Percentiles rank a stretch among this genome's conserved stretches.
phyloP scores from a whole-genome alignment of 1,284 basidiomycete genomes.

The Microbotryum lychnidis-dioicae region DNA sequence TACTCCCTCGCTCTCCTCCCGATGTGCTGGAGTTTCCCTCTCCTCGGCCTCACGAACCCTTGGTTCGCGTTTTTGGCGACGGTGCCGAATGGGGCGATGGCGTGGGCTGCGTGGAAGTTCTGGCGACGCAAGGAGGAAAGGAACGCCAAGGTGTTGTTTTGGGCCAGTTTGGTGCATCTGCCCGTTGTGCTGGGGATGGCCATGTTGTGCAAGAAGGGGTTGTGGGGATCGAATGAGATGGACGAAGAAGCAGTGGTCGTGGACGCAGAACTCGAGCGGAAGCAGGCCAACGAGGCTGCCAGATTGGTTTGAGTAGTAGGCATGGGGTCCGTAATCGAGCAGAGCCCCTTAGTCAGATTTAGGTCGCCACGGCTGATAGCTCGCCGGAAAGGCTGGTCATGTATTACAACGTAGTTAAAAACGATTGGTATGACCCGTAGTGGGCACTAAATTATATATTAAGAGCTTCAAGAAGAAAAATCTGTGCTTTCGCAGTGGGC shows the following conservation, averaged over 20 bases:
- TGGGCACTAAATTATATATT: too few relatives aligned
- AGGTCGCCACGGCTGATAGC: neutral
- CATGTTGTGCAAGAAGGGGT: conserved; percentile 83
- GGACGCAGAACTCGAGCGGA: neutral
- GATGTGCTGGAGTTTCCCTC: conserved; percentile 68
- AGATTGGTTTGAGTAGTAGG: neutral
- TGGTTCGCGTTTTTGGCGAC: conserved; percentile 70
- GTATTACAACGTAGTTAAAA: too few relatives aligned
- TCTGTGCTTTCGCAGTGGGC: too few relatives aligned
- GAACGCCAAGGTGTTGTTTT: conserved; percentile 68
- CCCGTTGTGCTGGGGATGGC: conserved; percentile 83
- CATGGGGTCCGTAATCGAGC: neutral
- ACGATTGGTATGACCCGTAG: too few relatives aligned
- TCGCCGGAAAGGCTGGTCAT: neutral
- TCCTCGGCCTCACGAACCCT: conserved; percentile 81
- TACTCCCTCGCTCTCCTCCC: conserved; percentile 74
- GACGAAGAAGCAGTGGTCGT: conserved; percentile 1
- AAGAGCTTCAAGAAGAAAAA: too few relatives aligned
- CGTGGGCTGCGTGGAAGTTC: conserved; percentile 64
- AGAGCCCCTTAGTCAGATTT: neutral
- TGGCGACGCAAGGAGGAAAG: conserved; percentile 63
- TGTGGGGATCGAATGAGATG: conserved; percentile 17
- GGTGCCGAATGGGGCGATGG: conserved; percentile 65
- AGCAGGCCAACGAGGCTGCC: neutral
- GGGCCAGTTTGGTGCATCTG: conserved; percentile 81